Conservation (phyloP, 2,329 filamentous ascomycete species). For the Cercospora berteroae region DNA sequence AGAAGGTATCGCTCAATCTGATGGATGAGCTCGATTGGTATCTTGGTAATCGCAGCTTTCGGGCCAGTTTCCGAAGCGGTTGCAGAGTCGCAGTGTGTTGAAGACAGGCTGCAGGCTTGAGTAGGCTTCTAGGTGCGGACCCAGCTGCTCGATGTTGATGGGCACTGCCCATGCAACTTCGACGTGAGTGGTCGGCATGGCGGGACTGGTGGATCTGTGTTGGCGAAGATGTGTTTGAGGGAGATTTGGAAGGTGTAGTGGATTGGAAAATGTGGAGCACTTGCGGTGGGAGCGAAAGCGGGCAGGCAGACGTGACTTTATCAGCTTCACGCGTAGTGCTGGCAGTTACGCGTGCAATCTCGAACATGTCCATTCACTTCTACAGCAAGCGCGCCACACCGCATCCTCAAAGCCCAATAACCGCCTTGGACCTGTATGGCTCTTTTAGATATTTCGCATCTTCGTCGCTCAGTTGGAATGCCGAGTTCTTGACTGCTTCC, state of each 20-base stretch:
- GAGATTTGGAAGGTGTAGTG: background rate
- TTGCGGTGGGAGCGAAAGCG: background rate
- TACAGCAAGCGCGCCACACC: background rate
- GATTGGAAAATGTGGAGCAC: background rate
- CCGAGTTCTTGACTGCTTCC: constrained; percentile 53
- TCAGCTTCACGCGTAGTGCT: background rate
- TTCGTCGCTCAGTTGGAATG: constrained; percentile 53
- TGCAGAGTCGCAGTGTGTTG: constrained; percentile 22
- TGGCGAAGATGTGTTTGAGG: background rate
- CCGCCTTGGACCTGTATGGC: constrained; percentile 45
- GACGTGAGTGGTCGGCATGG: background rate
- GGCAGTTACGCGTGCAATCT: background rate
- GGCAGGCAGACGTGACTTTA: background rate
- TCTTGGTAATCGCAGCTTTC: constrained; percentile 18
- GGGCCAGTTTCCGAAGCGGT: constrained; percentile 22
- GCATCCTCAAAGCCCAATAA: background rate
- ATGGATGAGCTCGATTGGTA: constrained; percentile 23
- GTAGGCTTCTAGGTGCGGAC: constrained; percentile 16
- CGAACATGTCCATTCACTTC: background rate
- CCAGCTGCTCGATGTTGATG: constrained; percentile 2
- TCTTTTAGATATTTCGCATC: constrained; percentile 63
- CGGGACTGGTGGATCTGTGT: background rate
- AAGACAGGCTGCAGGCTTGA: constrained; percentile 7
- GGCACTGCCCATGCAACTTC: background rate
- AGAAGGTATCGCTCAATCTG: constrained; percentile 19